phyloP scores from a whole-genome alignment of 306 rosid genomes.

The Trifolium subterraneum region DNA sequence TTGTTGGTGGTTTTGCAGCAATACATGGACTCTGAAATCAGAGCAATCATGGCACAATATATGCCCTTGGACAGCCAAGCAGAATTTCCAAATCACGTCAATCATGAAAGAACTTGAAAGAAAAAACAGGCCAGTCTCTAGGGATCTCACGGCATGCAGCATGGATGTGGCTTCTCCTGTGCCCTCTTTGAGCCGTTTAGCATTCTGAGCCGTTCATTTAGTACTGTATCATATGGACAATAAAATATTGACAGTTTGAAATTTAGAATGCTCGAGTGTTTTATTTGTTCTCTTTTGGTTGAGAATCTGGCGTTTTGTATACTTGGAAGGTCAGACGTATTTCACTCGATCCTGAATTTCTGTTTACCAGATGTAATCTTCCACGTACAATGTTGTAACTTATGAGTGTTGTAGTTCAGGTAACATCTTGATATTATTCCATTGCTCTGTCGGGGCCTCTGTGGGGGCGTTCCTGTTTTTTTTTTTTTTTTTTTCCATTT shows the following conservation, averaged over 20 bases:
- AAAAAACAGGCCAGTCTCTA: slow-evolving; percentile 21
- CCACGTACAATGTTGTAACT: slow-evolving; percentile 34
- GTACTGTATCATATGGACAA: slow-evolving; percentile 44
- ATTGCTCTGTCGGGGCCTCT: background rate
- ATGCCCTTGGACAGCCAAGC: slow-evolving; percentile 98
- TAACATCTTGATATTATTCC: slow-evolving; percentile 24
- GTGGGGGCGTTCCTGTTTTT: background rate
- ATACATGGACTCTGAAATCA: slow-evolving; percentile 97
- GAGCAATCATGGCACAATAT: slow-evolving; percentile 99
- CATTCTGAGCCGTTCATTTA: slow-evolving; percentile 46
- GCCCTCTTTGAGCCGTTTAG: slow-evolving; percentile 40
- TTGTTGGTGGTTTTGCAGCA: slow-evolving; percentile 67
- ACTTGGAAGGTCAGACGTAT: slow-evolving; percentile 25
- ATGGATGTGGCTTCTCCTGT: slow-evolving; percentile 46
- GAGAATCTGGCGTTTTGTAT: too few relatives aligned
- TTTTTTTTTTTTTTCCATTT: background rate
- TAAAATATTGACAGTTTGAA: slow-evolving; percentile 37
- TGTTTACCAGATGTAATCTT: slow-evolving; percentile 27
- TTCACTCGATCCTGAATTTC: slow-evolving; percentile 20
- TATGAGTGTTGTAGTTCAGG: slow-evolving; percentile 20
- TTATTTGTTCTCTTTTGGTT: too few relatives aligned
- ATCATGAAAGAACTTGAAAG: slow-evolving; percentile 64
- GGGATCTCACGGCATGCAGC: slow-evolving; percentile 45
- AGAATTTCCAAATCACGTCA: slow-evolving; percentile 72
- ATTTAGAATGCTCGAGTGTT: slow-evolving; percentile 26